Conservation (phyloP, 2,329 filamentous ascomycete genomes). For the Laburnicola sp. region DNA sequence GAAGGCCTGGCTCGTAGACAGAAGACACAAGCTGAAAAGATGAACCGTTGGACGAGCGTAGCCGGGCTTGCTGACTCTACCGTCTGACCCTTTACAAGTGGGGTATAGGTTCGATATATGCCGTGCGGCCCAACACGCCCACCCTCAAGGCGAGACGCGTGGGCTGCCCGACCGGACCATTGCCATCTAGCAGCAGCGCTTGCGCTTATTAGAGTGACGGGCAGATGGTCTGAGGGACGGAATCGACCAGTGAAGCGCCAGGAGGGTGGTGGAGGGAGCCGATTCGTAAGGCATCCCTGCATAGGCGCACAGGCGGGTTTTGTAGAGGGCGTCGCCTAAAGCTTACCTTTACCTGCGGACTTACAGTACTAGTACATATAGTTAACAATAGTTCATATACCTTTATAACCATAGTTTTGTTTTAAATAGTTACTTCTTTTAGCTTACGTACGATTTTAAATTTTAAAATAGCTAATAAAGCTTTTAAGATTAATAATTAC, state of each 20-base stretch:
- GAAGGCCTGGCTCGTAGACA: slow-evolving; percentile 23
- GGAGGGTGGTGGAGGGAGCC: slow-evolving; percentile 31
- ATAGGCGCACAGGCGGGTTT: slow-evolving; percentile 19
- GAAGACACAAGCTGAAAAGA: slow-evolving; percentile 15
- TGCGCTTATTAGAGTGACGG: slow-evolving; percentile 38
- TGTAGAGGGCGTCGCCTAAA: slow-evolving; percentile 16
- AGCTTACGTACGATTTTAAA: too few species aligned
- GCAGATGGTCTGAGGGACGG: slow-evolving; percentile 38
- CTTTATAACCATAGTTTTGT: too few species aligned
- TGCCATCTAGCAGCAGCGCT: slow-evolving; percentile 39
- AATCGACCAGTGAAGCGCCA: slow-evolving; percentile 30
- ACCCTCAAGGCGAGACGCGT: slow-evolving; percentile 26
- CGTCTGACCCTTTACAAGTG: slow-evolving; percentile 23
- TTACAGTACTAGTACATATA: too few species aligned
- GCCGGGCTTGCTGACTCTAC: slow-evolving; percentile 23
- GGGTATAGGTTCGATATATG: slow-evolving; percentile 38
- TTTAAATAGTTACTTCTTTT: too few species aligned
- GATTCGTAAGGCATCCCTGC: slow-evolving; percentile 40
- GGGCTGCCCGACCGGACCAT: slow-evolving; percentile 29
- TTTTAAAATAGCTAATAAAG: too few species aligned
- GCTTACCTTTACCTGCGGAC: too few species aligned
- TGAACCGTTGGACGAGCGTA: slow-evolving; percentile 33
- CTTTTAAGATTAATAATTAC: too few species aligned
- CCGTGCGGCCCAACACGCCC: slow-evolving; percentile 25
- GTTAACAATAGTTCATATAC: too few species aligned